Base-by-base conservation (phyloP, 2,329 filamentous ascomycete genomes). In the Exserohilum rostratum region DNA sequence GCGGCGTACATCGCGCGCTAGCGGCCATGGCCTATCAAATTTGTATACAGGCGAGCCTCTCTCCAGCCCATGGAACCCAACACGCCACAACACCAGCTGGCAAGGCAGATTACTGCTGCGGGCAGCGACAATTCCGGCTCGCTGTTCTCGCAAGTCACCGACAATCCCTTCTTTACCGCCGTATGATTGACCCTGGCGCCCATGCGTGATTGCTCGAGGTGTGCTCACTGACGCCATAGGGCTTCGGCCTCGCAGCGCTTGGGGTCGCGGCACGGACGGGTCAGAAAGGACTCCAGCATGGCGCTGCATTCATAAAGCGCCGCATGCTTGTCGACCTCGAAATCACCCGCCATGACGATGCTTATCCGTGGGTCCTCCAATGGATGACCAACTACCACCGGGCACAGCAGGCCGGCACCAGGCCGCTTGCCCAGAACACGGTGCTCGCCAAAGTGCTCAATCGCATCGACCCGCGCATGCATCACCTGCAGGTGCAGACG, bases 261-360 rank as follows among this genome's bases (percentile, higher is more conserved):
- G 95, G 92, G 60, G 91, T 92, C 30, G 89, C 85, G 35, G 84
- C 92, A 29, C 89, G 91, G 11, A 85, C 96, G 65, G 90, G 88
- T 27, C 91, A 95, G 60, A 89, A 89, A 70, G 90, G 90, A 30
- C 75, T 90, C 55, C 85, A 93, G 56, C 82, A 87, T 66, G 87
- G 87, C 50, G 87, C 88, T n/a, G 84, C 85, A 38, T 82, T 96
- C 52, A 78, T 96, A 54, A 90, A 91, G 45, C 87, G 89, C 48
- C 90, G 93, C 44, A 86, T 99, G 78, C 87, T 99, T 27, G 91
- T 98, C 67, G 92, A 97, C 68, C 87, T 99, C 68, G 95, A 99
- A 77, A 96, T 99, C 76, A 93, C 90, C 75, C 90, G 91, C 71
- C 90, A 93, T 68, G 95, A 99, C 77, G 87, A 91, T 39, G 93